phyloP scores from a whole-genome alignment of 2,329 filamentous ascomycete genomes.

The Pyrenochaeta sp. region DNA sequence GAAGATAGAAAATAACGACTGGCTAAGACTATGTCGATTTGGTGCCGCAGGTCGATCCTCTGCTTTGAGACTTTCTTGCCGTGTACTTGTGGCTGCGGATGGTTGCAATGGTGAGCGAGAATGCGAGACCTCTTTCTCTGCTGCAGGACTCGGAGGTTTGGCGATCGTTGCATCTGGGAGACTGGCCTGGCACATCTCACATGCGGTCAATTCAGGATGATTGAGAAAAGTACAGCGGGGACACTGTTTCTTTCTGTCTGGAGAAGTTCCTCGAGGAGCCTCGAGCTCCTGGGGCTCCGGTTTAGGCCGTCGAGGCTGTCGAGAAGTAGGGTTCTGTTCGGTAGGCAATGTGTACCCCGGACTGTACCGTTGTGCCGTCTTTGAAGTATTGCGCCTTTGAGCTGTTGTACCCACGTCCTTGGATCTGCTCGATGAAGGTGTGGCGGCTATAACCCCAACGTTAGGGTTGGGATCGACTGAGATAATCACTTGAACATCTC shows the following conservation, averaged over 20 bases:
- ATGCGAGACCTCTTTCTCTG: constrained; percentile 24
- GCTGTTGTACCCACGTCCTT: constrained; percentile 23
- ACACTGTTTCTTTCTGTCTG: constrained; percentile 44
- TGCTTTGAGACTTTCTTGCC: constrained; percentile 9
- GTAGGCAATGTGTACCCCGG: constrained; percentile 38
- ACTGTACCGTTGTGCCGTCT: constrained; percentile 31
- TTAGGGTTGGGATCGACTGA: constrained; percentile 42
- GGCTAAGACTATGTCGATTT: constrained; percentile 45
- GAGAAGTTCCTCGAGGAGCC: constrained; percentile 26
- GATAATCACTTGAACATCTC: constrained; percentile 45
- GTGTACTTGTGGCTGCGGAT: constrained; percentile 17
- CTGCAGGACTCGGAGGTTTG: constrained; percentile 34
- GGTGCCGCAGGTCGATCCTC: constrained; percentile 26
- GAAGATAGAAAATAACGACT: constrained; percentile 46
- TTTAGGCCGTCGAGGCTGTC: constrained; percentile 19
- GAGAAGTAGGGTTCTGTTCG: constrained; percentile 23
- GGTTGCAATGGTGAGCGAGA: constrained; percentile 42
- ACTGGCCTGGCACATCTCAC: constrained; percentile 44
- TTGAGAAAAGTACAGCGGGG: constrained; percentile 48
- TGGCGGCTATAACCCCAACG: constrained; percentile 11
- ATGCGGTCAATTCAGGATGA: constrained; percentile 37
- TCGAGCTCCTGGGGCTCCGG: constrained; percentile 11
- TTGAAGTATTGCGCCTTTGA: constrained; percentile 21
- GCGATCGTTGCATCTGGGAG: constrained; percentile 33
- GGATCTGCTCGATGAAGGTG: constrained; percentile 14